Evolutionary conservation across 768 basidiomycete species (phyloP), one percentile per base, ranked within the genome.

Genomic region (Russula olivacea): DNA sequence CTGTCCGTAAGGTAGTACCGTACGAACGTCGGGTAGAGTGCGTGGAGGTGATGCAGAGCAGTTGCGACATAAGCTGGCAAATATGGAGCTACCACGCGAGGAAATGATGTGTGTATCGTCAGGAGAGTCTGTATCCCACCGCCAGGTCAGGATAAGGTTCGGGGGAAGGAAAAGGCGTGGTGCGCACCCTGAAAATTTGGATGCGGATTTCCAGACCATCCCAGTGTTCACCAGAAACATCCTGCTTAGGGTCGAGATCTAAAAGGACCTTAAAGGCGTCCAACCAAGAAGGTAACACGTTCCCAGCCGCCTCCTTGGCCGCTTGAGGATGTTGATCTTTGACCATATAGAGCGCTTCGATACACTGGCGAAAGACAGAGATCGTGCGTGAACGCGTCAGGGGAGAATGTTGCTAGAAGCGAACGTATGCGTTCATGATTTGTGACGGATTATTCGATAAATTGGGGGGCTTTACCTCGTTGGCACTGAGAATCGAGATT

Each of bases 311-410:
- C 67, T 91, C 87, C 69, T 89, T 89, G 41, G 91, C 91, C 0
- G 90, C 83, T 61, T 88, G 84, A 0, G 94, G 92, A 68, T 94
- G 88, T 67, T 93, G 88, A 40, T 93, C 93, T 72, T 94, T 93
- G 61, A 98, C 93, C 86, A 95, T 98, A 74, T 90, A 94, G 19
- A 98, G 79, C 6, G 93, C 88, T 56, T 85, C 83, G 4, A 97
- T 79, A 70, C 93, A 94, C 77, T 98, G 92, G 34, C 88, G 80
- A 76, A 98, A 98, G 36, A 97, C 93, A 4, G 87, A 81, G 17
- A 99, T 80, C 4, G 92, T 87, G 32, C 92, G 83, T 0, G 94
- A 85, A 34, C 96, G 86, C 8, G 96, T 97, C 7, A 88, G 77
- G 0, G 91, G 80, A 1, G 88, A 83, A 71, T 97, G 88, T 52